Conservation (phyloP, 768 basidiomycete genomes). For the Xerocomus potaroensis region DNA sequence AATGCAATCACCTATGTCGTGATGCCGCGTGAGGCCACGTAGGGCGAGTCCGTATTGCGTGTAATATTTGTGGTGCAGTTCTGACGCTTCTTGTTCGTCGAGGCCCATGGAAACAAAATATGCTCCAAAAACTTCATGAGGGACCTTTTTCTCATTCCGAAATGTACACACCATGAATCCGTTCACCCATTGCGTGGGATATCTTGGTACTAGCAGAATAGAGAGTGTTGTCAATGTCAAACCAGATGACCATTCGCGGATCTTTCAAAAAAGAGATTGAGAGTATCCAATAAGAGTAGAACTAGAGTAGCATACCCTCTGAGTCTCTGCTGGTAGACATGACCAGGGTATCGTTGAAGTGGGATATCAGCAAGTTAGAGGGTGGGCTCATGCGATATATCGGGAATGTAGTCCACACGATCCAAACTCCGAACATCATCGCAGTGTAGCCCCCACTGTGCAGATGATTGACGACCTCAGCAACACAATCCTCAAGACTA, state of each 20-base stretch:
- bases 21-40: constrained; percentile 71
- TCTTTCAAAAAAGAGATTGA: constrained; percentile 32
- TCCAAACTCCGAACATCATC: constrained; percentile 23
- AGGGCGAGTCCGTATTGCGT: constrained; percentile 79
- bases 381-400: constrained; percentile 14
- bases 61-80: constrained; percentile 70
- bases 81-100: constrained; percentile 61
- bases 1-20: constrained; percentile 56
- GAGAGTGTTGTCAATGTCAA: constrained; percentile 87
- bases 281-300: background rate
- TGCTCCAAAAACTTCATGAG: constrained; percentile 35
- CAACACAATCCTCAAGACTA: constrained; percentile 42
- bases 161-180: constrained; percentile 62
- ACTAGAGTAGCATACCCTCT: constrained; percentile 21
- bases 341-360: constrained; percentile 20
- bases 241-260: constrained; percentile 63
- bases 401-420: constrained; percentile 21
- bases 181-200: constrained; percentile 72
- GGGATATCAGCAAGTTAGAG: background rate
- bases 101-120: constrained; percentile 74
- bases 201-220: constrained; percentile 76
- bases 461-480: constrained; percentile 27
- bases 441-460: constrained; percentile 12
- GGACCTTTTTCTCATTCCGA: background rate
- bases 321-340: constrained; percentile 19